Base-by-base conservation (phyloP, 176 grass and related monocot genomes). In the Oryza glaberrima region DNA sequence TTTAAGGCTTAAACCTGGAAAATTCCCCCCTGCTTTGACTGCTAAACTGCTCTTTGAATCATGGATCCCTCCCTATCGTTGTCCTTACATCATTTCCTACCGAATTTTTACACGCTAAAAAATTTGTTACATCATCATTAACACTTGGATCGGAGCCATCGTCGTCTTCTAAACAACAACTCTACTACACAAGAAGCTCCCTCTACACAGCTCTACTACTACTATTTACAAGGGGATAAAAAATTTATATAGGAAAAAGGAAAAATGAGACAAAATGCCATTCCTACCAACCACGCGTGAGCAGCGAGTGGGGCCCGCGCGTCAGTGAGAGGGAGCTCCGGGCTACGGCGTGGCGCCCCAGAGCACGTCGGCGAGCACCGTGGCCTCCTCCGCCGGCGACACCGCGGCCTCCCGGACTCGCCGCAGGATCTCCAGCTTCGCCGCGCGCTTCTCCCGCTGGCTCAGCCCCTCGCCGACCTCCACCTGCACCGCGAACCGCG, bases 401-500 rank as follows among this genome's bases (percentile, higher is more conserved):
- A 85, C 86, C 12, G 83, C 96, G 3, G 84, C 91, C 86, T 96
- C 93, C 30, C 76, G 79, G 81, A 94, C 88, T 38, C 91, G 73
- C 66, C 77, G 88, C 25, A 99, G 77, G 65, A 99, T 90, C 40
- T 96, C 93, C 73, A 86, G 83, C 87, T 99, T 99, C 6, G 82
- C 64, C 48, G 25, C 66, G 32, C 88, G 83, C 82, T 87, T 96
- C 81, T 99, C 96, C 67, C 88, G 83, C 22, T 86, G 78, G 61
- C 90, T 73, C 56, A 99, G 66, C 7, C 90, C 93, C 63, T 91
- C 86, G 2, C 93, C 93, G 1, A 95, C 82, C 88, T 99, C 96
- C n/a, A 96, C 91, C 84, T 94, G 90, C 83, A 99, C 70, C 11
- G 96, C 87, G 9, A 93, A 96, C 46, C 90, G 26, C 73, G 93